Evolutionary conservation across 1,139 yeast species (phyloP), one percentile per base, ranked within the genome.

Genomic region (Zygoascus hellenicus): DNA sequence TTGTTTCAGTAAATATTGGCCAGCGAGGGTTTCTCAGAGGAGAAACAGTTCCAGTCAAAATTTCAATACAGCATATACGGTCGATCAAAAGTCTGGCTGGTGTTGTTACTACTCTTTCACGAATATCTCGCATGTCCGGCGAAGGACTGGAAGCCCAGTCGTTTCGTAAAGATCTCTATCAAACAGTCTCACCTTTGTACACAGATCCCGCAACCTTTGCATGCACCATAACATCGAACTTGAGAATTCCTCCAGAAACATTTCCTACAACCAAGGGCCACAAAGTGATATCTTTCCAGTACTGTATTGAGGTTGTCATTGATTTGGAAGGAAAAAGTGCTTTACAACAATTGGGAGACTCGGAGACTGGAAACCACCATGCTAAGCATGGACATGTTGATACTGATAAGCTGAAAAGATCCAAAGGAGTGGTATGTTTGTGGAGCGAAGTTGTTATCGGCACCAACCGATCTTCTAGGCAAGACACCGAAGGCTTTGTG

Each of bases 231-330:
- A 77, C 77, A 35, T 78, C 90, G 1, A 77, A 78, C 42, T 66
- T 89, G 19, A 71, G 82, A 52, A 81, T 89, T 0, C 96, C 97
- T 0, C 78, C 86, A 0, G 96, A 89, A 57, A 81, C 87, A 0
- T 87, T 89, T 61, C 95, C 96, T 0, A 85, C 96, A 0, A 83
- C 88, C 11, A 75, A 77, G 36, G 86, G 86, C 1, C 79, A 87
- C 51, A 81, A 81, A 1, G 68, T 83, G 44, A 88, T 88, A 4
- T 77, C 89, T 2, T 89, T 89, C 64, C 94, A 86, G 58, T 89
- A 89, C 62, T 86, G 84, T 60, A 71, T 89, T 14, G 97, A 89
- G 61, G 92, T 84, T 1, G 74, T 88, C 48, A 78, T 85, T 19
- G 89, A 88, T 59, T 67, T 89, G 32, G 75, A 81, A 2, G 75